These are phyloP conservation scores for Lactarius hengduanensis DNA, from an alignment of 768 basidiomycete species.

Conservation along the genomic window DNA sequence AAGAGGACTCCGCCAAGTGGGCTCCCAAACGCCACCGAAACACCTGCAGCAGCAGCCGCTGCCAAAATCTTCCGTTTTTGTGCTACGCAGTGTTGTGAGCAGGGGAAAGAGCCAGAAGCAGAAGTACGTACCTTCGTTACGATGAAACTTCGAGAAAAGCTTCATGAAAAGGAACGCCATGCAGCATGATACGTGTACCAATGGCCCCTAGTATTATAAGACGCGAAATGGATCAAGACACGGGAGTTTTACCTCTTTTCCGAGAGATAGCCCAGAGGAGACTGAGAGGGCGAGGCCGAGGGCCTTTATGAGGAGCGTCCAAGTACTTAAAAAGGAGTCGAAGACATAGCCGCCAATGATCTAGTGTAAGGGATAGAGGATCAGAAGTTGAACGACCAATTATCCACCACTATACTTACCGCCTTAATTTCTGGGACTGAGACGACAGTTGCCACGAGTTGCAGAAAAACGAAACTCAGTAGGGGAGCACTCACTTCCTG, in stretches of 20 bases:
- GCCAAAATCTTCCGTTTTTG: slow-evolving; percentile 80
- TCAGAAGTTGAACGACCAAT: not conserved
- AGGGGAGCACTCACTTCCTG: slow-evolving; percentile 58
- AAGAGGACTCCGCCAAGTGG: slow-evolving; percentile 86
- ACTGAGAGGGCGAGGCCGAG: slow-evolving; percentile 81
- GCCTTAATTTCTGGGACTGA: slow-evolving; percentile 79
- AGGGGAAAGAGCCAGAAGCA: not conserved
- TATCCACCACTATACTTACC: slow-evolving; percentile 39
- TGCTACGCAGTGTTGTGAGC: slow-evolving; percentile 39
- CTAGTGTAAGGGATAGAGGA: slow-evolving; percentile 37
- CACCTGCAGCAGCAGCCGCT: slow-evolving; percentile 82
- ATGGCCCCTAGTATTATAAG: slow-evolving; percentile 54
- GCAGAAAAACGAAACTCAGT: not conserved
- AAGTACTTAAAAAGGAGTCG: slow-evolving; percentile 80
- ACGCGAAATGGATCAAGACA: slow-evolving; percentile 6
- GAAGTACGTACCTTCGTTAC: slow-evolving; percentile 63
- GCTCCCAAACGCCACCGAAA: slow-evolving; percentile 86
- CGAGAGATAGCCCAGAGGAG: slow-evolving; percentile 80
- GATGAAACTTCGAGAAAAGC: slow-evolving; percentile 65
- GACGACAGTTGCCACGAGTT: not conserved
- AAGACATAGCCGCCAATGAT: slow-evolving; percentile 85
- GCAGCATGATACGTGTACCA: slow-evolving; percentile 84
- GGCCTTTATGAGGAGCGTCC: slow-evolving; percentile 84
- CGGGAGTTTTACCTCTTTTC: slow-evolving; percentile 65
- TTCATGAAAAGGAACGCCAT: slow-evolving; percentile 69